Conservation (phyloP, 345 rosid genomes). For the Salix dunnii region DNA sequence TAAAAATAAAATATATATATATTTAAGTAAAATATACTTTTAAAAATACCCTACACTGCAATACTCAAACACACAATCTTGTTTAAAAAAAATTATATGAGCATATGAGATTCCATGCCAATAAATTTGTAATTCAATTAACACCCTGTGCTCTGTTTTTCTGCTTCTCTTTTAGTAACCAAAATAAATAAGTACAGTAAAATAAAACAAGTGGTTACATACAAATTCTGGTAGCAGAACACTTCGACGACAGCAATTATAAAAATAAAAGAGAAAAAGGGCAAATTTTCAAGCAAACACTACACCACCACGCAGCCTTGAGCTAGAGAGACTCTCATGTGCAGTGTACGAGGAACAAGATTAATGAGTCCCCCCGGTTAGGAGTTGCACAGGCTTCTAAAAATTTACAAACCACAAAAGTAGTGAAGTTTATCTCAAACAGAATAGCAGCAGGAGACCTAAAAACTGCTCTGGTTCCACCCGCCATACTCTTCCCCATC, state of each 20-base stretch:
- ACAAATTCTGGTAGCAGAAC: neutral
- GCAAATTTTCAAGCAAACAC: neutral
- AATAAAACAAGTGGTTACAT: neutral
- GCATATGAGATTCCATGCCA: neutral
- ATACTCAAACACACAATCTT: no score
- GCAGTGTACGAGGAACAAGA: neutral
- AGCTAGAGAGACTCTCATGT: neutral
- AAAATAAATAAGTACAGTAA: no score
- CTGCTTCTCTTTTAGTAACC: no score
- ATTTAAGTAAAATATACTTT: no score
- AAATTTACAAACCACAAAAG: neutral
- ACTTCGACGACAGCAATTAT: neutral
- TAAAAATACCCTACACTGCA: no score
- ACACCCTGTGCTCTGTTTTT: no score
- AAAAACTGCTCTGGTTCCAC: conserved; percentile 58
- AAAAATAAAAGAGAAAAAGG: neutral
- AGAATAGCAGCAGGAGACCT: neutral
- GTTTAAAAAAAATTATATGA: no score
- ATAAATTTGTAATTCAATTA: no score
- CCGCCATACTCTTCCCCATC: conserved; percentile 59
- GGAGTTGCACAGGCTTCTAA: neutral
- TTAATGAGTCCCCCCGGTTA: neutral
- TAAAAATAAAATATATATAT: no score
- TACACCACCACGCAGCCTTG: neutral
- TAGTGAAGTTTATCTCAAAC: neutral